phyloP scores from a whole-genome alignment of 2,329 filamentous ascomycete species.

The Claviceps sp. region DNA sequence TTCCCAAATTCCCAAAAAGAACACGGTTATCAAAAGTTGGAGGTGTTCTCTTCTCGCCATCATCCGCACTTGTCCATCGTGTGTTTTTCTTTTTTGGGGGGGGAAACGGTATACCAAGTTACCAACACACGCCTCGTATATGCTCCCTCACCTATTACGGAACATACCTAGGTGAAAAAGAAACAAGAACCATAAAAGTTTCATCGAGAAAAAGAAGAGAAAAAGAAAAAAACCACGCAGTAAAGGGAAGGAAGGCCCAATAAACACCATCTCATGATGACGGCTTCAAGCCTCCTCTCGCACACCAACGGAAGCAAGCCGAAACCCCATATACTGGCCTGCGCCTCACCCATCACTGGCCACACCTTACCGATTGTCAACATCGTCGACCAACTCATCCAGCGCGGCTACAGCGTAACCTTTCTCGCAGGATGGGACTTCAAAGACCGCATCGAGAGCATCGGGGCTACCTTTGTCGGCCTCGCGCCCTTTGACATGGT shows the following conservation, averaged over 20 bases:
- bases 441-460: slow-evolving; percentile 10
- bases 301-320: background rate
- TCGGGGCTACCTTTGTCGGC: slow-evolving; percentile 1
- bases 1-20: too few relatives aligned
- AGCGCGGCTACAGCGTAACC: slow-evolving; percentile 27
- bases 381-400: slow-evolving; percentile 23
- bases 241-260: background rate
- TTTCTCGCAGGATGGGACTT: slow-evolving; percentile 26
- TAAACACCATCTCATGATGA: background rate
- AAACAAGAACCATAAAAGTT: too few relatives aligned
- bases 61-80: too few relatives aligned
- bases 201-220: background rate
- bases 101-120: too few relatives aligned
- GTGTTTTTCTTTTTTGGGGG: too few relatives aligned
- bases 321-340: slow-evolving; percentile 18
- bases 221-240: background rate
- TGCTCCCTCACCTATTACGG: too few relatives aligned
- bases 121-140: too few relatives aligned
- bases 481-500: background rate
- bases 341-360: slow-evolving; percentile 15
- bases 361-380: slow-evolving; percentile 18
- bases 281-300: background rate
- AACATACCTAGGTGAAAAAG: too few relatives aligned
- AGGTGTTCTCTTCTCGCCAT: too few relatives aligned
- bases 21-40: too few relatives aligned